Evolutionary conservation across 257 asterid species (phyloP), one percentile per base, ranked within the genome.

Genomic region (Scutellaria galericulata): DNA sequence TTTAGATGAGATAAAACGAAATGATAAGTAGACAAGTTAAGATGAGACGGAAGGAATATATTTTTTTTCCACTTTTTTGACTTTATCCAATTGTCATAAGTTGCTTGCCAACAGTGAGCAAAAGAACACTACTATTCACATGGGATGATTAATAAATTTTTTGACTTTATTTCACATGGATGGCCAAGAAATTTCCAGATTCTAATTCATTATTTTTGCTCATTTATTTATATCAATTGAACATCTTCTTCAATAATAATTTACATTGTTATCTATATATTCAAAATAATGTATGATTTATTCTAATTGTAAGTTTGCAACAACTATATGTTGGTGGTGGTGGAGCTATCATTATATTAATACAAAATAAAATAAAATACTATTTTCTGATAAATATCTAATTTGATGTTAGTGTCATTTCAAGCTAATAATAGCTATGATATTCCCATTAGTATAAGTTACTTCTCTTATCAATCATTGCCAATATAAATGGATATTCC

Each of bases 401-500:
- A 63, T 2, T 4, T 40, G 18, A 62, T 62, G 13, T 39, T 60
- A 11, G 13, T 58, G 14, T 5, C 64, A 31, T 31, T 31, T 31
- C 37, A 31, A 31, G 37, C 37, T 31, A 31, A 31, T 41, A 47
- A 18, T 52, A 22, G 48, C 31, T 61, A 68, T 68, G 35, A 70
- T 71, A 44, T 20, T 70, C 14, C 7, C n/a, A 11, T 6, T 52
- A 12, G 47, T 73, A 78, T 78, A 75, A 45, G 78, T 24, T 12
- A 54, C 51, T 46, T 65, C 72, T 52, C 82, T 73, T 73, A 78
- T 78, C 79, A 68, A 71, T 58, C 76, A 60, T 73, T 54, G 14
- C 74, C 59, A 58, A 48, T 12, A 18, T 54, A 66, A 41, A 48
- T 76, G 22, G 6, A 60, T 44, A 39, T 8, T 64, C 18, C 70